These are phyloP conservation scores for Alternaria solani DNA, from an alignment of 2,329 filamentous ascomycete genomes.

Conservation along the genomic window DNA sequence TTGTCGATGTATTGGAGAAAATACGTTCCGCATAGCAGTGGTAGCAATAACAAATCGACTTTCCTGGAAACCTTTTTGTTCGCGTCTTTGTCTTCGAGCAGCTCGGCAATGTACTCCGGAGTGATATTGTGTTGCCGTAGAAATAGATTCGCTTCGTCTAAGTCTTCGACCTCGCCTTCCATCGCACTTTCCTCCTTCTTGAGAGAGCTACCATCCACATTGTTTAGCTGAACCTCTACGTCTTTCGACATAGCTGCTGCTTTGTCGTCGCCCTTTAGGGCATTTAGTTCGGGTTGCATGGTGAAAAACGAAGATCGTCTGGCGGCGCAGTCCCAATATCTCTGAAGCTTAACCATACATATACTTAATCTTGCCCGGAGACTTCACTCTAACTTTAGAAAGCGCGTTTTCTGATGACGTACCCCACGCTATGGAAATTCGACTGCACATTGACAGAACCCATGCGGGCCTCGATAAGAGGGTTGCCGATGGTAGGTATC, in stretches of 20 bases:
- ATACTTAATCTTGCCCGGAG: background rate
- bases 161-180: slow-evolving; percentile 45
- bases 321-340: too few relatives aligned
- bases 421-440: background rate
- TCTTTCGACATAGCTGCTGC: background rate
- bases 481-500: background rate
- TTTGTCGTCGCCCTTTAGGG: background rate
- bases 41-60: slow-evolving; percentile 61
- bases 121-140: slow-evolving; percentile 59
- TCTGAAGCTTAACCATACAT: background rate
- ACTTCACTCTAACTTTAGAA: background rate
- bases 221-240: background rate
- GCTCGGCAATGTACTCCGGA: slow-evolving; percentile 52
- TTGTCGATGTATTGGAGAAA: slow-evolving; percentile 66
- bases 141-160: slow-evolving; percentile 61
- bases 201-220: background rate
- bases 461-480: slow-evolving; percentile 3
- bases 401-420: background rate
- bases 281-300: background rate
- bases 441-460: background rate
- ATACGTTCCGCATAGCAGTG: slow-evolving; percentile 61
- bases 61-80: slow-evolving; percentile 52
- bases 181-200: slow-evolving; percentile 1
- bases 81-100: slow-evolving; percentile 55
- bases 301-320: background rate